Base-by-base conservation (phyloP, 306 rosid genomes). In the Rosa persica region DNA sequence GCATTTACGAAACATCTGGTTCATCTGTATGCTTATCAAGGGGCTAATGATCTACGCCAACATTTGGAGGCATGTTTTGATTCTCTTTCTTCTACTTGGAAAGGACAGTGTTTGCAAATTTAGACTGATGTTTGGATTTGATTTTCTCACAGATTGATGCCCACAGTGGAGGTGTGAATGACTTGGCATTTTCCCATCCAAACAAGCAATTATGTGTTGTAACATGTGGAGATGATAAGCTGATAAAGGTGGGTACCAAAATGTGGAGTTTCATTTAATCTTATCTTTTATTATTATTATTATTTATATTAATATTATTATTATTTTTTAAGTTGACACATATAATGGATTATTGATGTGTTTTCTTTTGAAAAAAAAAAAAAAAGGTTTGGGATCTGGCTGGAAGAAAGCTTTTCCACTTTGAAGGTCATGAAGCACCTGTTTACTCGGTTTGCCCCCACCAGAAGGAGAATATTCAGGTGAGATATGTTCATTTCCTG, bases 381-480 rank as follows among this genome's bases (percentile, higher is more conserved):
- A 17, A 42, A 73, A 64, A 90, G 94, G 95, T 90, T 82, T 90
- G 95, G 95, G 95, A 90, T 77, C 62, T 83, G 67, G 74, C 47
- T 42, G 92, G 95, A 61, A 86, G 87, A 75, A 88, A 15, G 67
- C 82, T 88, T 65, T 90, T 85, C 77, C 70, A 57, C 82, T 90
- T 90, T 83, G 95, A 85, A 82, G 95, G 95, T 83, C 92, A 90
- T 23, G 91, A 87, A 19, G 95, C 95, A 6, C 88, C 95, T 55
- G 91, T 90, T 39, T 90, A 90, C 83, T 90, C 95, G 12, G 74
- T 90, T 69, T 90, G 92, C 79, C 92, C 95, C 80, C 95, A 90
- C 77, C 89, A 88, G 77, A 90, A 87, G 83, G 95, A 88, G 85
- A 88, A 47, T 80, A 90, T 90, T 82, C 91, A 88, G 95, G 95